phyloP scores from a whole-genome alignment of 768 basidiomycete species.

The Gymnopilus junonius region DNA sequence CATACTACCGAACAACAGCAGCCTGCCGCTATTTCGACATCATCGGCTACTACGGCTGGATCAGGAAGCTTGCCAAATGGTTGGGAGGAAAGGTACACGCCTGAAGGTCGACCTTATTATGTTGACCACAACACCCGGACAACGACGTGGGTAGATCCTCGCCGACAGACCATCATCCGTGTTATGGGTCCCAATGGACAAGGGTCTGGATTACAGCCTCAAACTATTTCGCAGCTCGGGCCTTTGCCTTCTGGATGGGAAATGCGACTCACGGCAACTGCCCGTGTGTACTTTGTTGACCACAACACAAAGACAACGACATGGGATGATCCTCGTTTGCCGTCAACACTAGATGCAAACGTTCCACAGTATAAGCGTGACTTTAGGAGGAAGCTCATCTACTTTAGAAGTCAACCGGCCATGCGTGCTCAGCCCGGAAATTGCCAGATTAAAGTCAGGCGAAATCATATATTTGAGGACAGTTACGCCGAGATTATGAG shows the following conservation, averaged over 20 bases:
- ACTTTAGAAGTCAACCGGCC: conserved; percentile 98
- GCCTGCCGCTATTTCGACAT: conserved; percentile 45
- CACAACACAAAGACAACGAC: conserved; percentile 99
- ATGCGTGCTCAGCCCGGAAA: conserved; percentile 98
- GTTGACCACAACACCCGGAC: conserved; percentile 99
- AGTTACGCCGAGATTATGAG: conserved; percentile 99
- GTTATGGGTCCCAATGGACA: conserved; percentile 96
- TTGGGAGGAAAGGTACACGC: conserved; percentile 99
- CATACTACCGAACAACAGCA: conserved; percentile 33
- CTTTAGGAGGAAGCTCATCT: conserved; percentile 98
- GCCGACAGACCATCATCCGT: conserved; percentile 94
- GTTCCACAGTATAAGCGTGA: conserved; percentile 99
- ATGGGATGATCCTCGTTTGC: conserved; percentile 98
- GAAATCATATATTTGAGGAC: conserved; percentile 99
- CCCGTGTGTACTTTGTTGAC: conserved; percentile 99
- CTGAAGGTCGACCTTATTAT: conserved; percentile 97
- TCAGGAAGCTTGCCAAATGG: conserved; percentile 91
- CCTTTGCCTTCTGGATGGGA: conserved; percentile 99
- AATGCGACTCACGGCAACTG: conserved; percentile 98
- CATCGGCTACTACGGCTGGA: conserved; percentile 68
- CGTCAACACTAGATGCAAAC: conserved; percentile 93
- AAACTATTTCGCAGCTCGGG: conserved; percentile 95
- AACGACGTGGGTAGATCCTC: conserved; percentile 99
- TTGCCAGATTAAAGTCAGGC: conserved; percentile 97
- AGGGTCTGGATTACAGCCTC: conserved; percentile 86